Percentiles rank a stretch among this genome's conserved stretches.
Evolutionary conservation across 306 rosid species (phyloP).

Genomic region (Cicer yamashitae): DNA sequence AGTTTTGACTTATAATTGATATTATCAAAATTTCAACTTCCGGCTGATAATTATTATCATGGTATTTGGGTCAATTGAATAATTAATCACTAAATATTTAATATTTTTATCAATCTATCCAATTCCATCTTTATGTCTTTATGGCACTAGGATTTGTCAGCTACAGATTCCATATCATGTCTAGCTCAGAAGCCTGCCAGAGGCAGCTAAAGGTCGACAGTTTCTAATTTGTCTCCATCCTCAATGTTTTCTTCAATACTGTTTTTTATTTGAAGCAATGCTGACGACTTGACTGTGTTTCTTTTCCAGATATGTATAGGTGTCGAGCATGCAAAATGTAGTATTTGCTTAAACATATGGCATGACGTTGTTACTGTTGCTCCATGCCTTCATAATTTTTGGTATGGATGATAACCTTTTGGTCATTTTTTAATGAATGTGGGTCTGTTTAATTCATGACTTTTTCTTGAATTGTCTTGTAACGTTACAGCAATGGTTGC

Average conservation of each 20-base stretch:
- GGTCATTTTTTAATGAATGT: conserved; percentile 1
- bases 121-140: conserved; percentile 22
- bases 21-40: conserved; percentile 9
- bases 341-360: conserved; percentile 93
- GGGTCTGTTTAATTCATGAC: conserved; percentile 37
- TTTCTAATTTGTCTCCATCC: conserved; percentile 26
- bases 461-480: conserved; percentile 38
- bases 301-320: conserved; percentile 69
- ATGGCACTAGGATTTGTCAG: conserved; percentile 60
- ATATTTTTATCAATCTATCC: conserved; percentile 16
- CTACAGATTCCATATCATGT: conserved; percentile 65
- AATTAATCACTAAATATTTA: not conserved
- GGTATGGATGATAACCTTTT: conserved; percentile 55
- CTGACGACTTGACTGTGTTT: conserved; percentile 46
- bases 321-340: conserved; percentile 84
- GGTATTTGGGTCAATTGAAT: conserved; percentile 34
- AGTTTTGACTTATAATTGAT: not conserved
- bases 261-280: conserved; percentile 22
- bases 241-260: conserved; percentile 10
- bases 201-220: conserved; percentile 60
- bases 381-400: conserved; percentile 94
- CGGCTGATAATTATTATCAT: conserved; percentile 25
- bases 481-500: conserved; percentile 83
- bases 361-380: conserved; percentile 90
- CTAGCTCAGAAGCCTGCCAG: conserved; percentile 57